Percentiles rank a stretch among this genome's conserved stretches.
phyloP scores from a whole-genome alignment of 2,329 filamentous ascomycete species.

The Monosporascus ibericus region DNA sequence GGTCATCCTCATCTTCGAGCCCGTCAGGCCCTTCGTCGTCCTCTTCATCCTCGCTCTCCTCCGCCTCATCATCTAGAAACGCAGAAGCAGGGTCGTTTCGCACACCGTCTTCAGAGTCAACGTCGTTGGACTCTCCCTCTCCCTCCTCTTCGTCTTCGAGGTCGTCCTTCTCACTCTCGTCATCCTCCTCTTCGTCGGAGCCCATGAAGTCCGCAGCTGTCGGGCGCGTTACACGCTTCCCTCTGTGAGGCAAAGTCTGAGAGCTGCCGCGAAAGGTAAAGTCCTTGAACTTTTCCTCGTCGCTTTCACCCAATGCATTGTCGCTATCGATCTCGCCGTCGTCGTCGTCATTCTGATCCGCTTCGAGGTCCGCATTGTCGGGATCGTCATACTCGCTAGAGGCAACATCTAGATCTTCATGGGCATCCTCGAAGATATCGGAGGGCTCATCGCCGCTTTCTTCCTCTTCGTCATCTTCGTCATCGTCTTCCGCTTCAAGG shows the following conservation, averaged over 20 bases:
- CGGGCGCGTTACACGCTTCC: slow-evolving; percentile 32
- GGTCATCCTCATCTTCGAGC: slow-evolving; percentile 30
- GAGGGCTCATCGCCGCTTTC: slow-evolving; percentile 30
- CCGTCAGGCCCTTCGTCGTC: slow-evolving; percentile 19
- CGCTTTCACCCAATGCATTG: slow-evolving; percentile 72
- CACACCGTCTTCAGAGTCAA: slow-evolving; percentile 11
- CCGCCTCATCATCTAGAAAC: slow-evolving; percentile 19
- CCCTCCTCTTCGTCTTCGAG: slow-evolving; percentile 31
- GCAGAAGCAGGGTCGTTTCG: slow-evolving; percentile 1
- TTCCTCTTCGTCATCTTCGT: slow-evolving; percentile 39
- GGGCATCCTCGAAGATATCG: slow-evolving; percentile 24
- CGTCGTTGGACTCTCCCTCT: slow-evolving; percentile 28
- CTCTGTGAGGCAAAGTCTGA: slow-evolving; percentile 35
- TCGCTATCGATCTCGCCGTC: slow-evolving; percentile 59
- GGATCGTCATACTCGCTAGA: slow-evolving; percentile 47
- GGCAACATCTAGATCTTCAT: slow-evolving; percentile 16
- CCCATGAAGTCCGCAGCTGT: slow-evolving; percentile 53
- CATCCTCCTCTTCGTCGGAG: slow-evolving; percentile 36
- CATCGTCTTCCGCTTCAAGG: slow-evolving; percentile 37
- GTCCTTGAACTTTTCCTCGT: slow-evolving; percentile 73
- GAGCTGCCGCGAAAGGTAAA: slow-evolving; percentile 61
- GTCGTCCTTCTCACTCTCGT: slow-evolving; percentile 28
- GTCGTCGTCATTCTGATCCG: slow-evolving; percentile 41
- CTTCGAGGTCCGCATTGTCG: slow-evolving; percentile 46
- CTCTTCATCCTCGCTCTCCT: slow-evolving; percentile 25